phyloP scores from a whole-genome alignment of 306 rosid species.

The Argentina anserina region DNA sequence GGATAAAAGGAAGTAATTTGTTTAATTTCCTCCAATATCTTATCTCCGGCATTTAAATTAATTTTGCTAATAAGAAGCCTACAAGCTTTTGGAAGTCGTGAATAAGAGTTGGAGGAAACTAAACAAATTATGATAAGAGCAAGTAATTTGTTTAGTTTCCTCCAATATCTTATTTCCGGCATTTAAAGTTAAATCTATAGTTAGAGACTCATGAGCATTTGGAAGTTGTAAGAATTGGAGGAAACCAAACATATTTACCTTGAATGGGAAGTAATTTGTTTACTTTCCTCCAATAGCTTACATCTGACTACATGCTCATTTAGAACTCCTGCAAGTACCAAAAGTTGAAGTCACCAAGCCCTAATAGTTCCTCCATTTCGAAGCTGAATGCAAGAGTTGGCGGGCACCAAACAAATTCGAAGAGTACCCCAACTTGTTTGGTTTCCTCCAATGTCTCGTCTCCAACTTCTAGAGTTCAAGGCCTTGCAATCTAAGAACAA shows the following conservation, averaged over 20 bases:
- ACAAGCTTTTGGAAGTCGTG: neutral
- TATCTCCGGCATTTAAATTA: neutral
- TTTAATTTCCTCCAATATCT: neutral
- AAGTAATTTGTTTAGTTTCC: slow-evolving; percentile 2
- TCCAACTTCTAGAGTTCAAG: neutral
- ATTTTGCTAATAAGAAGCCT: too few relatives aligned
- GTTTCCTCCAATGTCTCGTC: neutral
- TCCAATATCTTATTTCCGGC: neutral
- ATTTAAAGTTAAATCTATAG: neutral
- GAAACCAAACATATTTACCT: neutral
- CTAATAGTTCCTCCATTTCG: neutral
- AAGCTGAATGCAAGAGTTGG: neutral
- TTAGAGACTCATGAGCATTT: neutral
- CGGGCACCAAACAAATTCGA: neutral
- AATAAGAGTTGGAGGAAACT: neutral
- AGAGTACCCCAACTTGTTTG: neutral
- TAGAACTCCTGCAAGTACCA: neutral
- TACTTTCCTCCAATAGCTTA: neutral
- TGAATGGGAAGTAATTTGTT: neutral
- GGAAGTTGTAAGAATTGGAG: neutral
- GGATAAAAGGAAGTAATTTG: neutral
- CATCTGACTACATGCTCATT: neutral
- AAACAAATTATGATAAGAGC: neutral
- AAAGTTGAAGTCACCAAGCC: neutral
- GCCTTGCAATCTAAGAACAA: neutral